A percentile compares a stretch with the other conserved stretches of the same genome.
These are phyloP conservation scores for Hypoxylon fragiforme DNA, from an alignment of 495 filamentous ascomycete species.

Conservation along the genomic window DNA sequence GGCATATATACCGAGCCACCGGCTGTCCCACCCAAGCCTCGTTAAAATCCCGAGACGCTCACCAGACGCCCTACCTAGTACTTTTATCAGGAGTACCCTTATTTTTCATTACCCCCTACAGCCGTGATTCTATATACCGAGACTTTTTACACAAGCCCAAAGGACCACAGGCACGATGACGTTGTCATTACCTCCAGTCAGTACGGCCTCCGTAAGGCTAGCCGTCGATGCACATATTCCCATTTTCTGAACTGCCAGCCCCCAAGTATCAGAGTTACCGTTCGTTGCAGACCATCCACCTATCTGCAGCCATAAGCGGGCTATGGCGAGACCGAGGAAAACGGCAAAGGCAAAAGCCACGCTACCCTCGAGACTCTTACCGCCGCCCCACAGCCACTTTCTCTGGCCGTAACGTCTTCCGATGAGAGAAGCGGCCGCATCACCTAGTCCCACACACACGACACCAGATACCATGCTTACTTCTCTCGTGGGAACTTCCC, in stretches of 20 bases:
- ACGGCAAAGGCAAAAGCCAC: slow-evolving; percentile 83
- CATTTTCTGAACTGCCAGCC: slow-evolving; percentile 54
- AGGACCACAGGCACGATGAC: slow-evolving; percentile 94
- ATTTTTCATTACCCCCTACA: slow-evolving; percentile 9
- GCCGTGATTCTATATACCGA: slow-evolving; percentile 60
- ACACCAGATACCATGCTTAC: slow-evolving; percentile 88
- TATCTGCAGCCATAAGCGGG: slow-evolving; percentile 71
- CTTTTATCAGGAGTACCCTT: background rate
- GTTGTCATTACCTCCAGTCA: slow-evolving; percentile 98
- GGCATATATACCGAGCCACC: too few relatives aligned
- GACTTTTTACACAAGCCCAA: slow-evolving; percentile 83
- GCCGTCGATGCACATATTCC: slow-evolving; percentile 73
- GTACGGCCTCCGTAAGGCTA: slow-evolving; percentile 89
- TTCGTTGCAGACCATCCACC: slow-evolving; percentile 67
- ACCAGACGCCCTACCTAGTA: background rate
- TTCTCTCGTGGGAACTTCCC: slow-evolving; percentile 71
- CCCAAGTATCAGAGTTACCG: slow-evolving; percentile 23
- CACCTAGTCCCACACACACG: slow-evolving; percentile 91
- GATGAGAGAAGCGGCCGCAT: slow-evolving; percentile 90
- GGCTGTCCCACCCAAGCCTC: background rate
- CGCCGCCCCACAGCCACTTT: slow-evolving; percentile 97
- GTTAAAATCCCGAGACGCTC: background rate
- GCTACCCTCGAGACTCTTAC: slow-evolving; percentile 92
- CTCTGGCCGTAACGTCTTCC: slow-evolving; percentile 82
- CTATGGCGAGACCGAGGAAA: slow-evolving; percentile 68